Evolutionary conservation across 1,284 basidiomycete species (phyloP), one percentile per base, ranked within the genome.

Genomic region (Macrocybe sp.): DNA sequence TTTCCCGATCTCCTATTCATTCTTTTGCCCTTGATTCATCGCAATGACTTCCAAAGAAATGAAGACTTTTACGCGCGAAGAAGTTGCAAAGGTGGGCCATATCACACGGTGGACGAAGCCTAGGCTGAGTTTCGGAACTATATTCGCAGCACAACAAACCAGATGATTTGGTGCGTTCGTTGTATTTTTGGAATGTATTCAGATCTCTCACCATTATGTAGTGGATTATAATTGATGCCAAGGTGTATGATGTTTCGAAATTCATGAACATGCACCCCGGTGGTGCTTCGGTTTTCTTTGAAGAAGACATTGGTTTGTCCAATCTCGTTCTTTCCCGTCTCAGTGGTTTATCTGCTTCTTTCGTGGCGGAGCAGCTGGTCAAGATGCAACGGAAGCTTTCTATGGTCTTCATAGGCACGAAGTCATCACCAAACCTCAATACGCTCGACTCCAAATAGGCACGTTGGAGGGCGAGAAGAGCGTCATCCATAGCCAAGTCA

Each of bases 371-470:
- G 65, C 59, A 83, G 86, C 85, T 49, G 89, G 89, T 4, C 76
- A 88, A 63, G 91, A 95, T 62, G 89, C 88, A 3, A 93, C 92
- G 0, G 87, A 92, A 46, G 81, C 78, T 2, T 94, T 94, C 72
- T 94, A 85, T 59, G 81, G 85, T 40, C 76, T 95, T 39, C 92
- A 95, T 63, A 75, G 88, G 33, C 77, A 82, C 50, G 90, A 93
- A 57, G 78, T 94, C 10, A 78, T 95, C 44, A 69, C 75, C 55
- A 81, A 81, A 54, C 85, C 85, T 6, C 83, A 87, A 62, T 92
- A 90, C 60, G 63, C 72, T 41, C 79, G 86, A 22, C 73, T 90
- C 6, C 78, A 80, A 52, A 80, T 92, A 45, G 89, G 88, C 41
- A 67, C 72, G 38, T 75, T 95, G 48, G 73, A 80, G 37, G 86